phyloP scores from a whole-genome alignment of 352 stramenopile genomes.

The Phytophthora agathidicida region DNA sequence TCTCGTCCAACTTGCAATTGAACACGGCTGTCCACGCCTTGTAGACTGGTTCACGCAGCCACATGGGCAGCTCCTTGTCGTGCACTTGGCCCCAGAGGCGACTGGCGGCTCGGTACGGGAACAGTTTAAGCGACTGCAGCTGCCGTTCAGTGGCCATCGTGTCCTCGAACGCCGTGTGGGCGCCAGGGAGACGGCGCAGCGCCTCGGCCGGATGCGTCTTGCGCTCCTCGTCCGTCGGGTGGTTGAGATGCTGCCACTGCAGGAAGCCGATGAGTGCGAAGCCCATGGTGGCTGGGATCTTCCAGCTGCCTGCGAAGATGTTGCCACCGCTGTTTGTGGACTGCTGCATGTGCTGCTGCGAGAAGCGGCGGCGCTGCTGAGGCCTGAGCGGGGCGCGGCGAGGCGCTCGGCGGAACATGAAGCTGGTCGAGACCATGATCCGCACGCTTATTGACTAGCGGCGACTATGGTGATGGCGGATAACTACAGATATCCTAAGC shows the following conservation, averaged over 20 bases:
- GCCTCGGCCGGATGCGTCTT: constrained; percentile 59
- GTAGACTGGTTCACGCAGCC: constrained; percentile 77
- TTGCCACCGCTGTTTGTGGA: neutral
- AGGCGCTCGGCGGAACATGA: constrained; percentile 6
- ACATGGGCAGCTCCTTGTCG: constrained; percentile 80
- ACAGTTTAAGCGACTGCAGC: constrained; percentile 75
- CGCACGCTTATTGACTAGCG: too few relatives aligned
- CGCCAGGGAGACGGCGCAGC: constrained; percentile 53
- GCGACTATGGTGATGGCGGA: too few relatives aligned
- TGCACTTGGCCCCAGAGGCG: constrained; percentile 80
- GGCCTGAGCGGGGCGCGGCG: constrained; percentile 1
- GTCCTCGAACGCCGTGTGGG: constrained; percentile 64
- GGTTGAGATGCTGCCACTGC: constrained; percentile 74
- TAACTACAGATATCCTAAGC: neutral
- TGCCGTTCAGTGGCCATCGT: constrained; percentile 75
- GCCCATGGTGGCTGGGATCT: constrained; percentile 65
- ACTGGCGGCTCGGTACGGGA: constrained; percentile 80
- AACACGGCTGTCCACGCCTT: constrained; percentile 84
- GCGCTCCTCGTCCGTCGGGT: constrained; percentile 67
- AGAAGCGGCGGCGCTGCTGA: constrained; percentile 21
- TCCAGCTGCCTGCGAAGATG: constrained; percentile 56
- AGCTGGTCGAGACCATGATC: neutral
- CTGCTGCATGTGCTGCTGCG: constrained; percentile 13
- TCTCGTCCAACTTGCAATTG: constrained; percentile 86
- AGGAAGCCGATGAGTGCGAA: constrained; percentile 77